These are phyloP conservation scores for Citrus australasica DNA, from an alignment of 345 rosid species.

Conservation along the genomic window DNA sequence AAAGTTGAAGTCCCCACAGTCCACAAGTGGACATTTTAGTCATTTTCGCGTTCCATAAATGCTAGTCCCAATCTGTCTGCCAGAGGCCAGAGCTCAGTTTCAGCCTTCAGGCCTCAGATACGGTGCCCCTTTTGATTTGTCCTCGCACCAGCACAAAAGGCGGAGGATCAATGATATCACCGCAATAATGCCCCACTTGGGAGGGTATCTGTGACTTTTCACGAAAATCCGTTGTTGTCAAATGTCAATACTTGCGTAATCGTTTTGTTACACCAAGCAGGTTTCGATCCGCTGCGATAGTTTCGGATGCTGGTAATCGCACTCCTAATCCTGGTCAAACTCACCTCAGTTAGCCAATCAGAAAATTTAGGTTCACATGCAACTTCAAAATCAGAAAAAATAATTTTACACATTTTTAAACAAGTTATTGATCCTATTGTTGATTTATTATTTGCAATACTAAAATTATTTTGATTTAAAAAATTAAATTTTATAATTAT, in stretches of 20 bases:
- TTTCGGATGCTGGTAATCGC: background rate
- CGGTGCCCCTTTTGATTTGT: background rate
- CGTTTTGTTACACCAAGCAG: no score
- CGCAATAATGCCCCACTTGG: background rate
- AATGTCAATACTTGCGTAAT: background rate
- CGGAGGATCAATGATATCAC: background rate
- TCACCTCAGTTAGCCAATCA: background rate
- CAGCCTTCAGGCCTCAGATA: background rate
- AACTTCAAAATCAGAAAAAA: no score
- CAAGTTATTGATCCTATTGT: no score
- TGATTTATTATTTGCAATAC: no score
- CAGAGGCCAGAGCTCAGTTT: background rate
- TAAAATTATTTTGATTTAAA: no score
- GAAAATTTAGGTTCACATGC: background rate
- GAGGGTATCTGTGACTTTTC: background rate
- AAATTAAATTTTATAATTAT: no score
- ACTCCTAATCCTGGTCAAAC: background rate
- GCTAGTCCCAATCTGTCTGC: slow-evolving; percentile 10
- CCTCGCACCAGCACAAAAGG: background rate
- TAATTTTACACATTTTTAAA: no score
- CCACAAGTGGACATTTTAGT: slow-evolving; percentile 24
- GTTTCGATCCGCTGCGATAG: background rate
- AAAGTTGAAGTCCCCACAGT: background rate
- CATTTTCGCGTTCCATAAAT: slow-evolving; percentile 21
- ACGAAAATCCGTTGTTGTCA: background rate